Evolutionary conservation across 352 stramenopile genomes (phyloP).

Genomic region (Globisporangium apiculatum): DNA sequence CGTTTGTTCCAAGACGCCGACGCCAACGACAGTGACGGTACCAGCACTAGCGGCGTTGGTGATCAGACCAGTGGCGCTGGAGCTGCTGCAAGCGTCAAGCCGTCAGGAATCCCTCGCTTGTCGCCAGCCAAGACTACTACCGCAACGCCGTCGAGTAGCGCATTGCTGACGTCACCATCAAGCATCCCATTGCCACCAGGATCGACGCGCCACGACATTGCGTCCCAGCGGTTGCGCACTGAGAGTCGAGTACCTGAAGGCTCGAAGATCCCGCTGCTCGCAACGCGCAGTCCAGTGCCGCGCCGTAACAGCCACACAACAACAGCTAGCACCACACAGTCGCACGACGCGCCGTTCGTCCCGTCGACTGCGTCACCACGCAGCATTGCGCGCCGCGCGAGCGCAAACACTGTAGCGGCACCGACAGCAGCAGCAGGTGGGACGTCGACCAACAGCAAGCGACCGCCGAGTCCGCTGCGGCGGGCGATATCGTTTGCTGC

Average conservation of each 20-base stretch:
- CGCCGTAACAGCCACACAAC: background rate
- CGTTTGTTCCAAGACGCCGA: conserved; percentile 10
- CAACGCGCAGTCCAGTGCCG: conserved; percentile 8
- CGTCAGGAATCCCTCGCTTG: no score
- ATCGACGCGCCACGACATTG: conserved; percentile 5
- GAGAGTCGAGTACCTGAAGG: background rate
- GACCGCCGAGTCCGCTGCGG: background rate
- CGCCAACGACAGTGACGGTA: background rate
- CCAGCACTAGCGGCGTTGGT: background rate
- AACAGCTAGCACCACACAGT: background rate
- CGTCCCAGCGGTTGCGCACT: background rate
- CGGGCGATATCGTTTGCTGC: background rate
- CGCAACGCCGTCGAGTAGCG: background rate
- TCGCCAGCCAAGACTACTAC: background rate
- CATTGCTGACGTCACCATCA: background rate
- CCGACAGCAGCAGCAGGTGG: background rate
- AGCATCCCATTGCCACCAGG: conserved; percentile 7
- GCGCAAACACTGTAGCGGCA: background rate
- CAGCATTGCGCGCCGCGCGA: background rate
- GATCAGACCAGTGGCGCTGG: no score
- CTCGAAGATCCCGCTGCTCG: conserved; percentile 11
- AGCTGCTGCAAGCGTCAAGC: no score
- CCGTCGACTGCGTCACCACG: background rate
- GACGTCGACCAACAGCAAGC: conserved; percentile 3
- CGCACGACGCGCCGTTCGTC: conserved; percentile 8